Evolutionary conservation across 768 basidiomycete species (phyloP).

Genomic region (Tulasnella sp.): DNA sequence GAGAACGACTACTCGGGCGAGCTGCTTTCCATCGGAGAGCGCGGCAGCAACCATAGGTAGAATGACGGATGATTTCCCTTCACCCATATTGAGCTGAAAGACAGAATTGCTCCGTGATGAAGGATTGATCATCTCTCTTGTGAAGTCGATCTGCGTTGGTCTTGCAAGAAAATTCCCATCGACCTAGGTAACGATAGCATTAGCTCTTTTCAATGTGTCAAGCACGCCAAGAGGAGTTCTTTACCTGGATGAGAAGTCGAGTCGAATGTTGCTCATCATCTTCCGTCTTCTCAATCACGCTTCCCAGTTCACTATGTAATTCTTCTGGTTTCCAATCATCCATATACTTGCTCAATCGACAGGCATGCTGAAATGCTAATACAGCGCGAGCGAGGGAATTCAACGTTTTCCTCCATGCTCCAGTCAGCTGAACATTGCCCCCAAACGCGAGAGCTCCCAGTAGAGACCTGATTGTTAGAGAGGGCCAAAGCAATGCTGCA

Average conservation of each 20-base stretch:
- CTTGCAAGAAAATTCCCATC: slow-evolving; percentile 35
- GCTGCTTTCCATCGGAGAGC: slow-evolving; percentile 33
- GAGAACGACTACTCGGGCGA: slow-evolving; percentile 40
- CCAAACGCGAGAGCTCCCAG: slow-evolving; percentile 22
- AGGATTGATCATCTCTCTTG: slow-evolving; percentile 38
- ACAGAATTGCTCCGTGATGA: slow-evolving; percentile 27
- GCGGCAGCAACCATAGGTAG: slow-evolving; percentile 32
- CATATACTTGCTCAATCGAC: slow-evolving; percentile 27
- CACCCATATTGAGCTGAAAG: slow-evolving; percentile 46
- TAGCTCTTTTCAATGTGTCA: slow-evolving; percentile 5
- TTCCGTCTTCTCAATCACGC: too few relatives aligned
- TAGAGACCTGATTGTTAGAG: not conserved
- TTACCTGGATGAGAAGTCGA: slow-evolving; percentile 35
- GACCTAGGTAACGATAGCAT: slow-evolving; percentile 30
- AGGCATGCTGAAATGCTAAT: slow-evolving; percentile 29
- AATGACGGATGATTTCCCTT: slow-evolving; percentile 43
- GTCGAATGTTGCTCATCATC: too few relatives aligned
- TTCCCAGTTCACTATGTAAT: slow-evolving; percentile 25
- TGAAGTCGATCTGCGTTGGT: slow-evolving; percentile 32
- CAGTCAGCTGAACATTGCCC: slow-evolving; percentile 16
- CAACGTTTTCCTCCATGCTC: slow-evolving; percentile 26
- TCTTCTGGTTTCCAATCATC: slow-evolving; percentile 19
- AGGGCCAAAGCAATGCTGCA: not conserved
- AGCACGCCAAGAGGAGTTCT: slow-evolving; percentile 17
- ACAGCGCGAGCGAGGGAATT: slow-evolving; percentile 23